Evolutionary conservation across 1,284 basidiomycete species (phyloP).

Genomic region (Leccinum griseonigrum): DNA sequence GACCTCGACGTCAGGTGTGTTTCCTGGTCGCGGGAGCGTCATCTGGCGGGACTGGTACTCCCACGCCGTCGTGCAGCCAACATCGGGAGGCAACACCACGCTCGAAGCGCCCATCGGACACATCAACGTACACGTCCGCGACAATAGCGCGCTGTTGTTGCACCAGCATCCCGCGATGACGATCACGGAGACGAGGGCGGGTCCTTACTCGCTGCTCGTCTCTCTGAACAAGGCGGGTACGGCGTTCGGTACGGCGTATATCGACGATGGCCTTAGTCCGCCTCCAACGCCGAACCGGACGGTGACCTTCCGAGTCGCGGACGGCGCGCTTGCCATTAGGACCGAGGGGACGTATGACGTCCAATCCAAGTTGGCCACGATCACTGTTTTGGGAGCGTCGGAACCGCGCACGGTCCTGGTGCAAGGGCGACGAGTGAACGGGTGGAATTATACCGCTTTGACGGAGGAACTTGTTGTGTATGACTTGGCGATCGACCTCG

Average conservation of each 20-base stretch:
- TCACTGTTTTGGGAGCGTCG: conserved; percentile 49
- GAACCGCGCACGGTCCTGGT: conserved; percentile 35
- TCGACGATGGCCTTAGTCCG: conserved; percentile 56
- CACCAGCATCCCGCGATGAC: conserved; percentile 50
- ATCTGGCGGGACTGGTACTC: conserved; percentile 79
- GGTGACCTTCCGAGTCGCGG: conserved; percentile 39
- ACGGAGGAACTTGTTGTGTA: conserved; percentile 35
- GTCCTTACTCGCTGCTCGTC: conserved; percentile 47
- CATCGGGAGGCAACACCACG: conserved; percentile 37
- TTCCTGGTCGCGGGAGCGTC: conserved; percentile 59
- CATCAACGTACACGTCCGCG: conserved; percentile 67
- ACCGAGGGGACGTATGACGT: conserved; percentile 43
- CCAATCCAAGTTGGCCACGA: conserved; percentile 39
- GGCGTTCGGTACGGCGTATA: conserved; percentile 47
- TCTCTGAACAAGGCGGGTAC: conserved; percentile 40
- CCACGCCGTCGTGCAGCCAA: conserved; percentile 46
- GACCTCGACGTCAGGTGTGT: conserved; percentile 41
- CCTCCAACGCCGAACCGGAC: conserved; percentile 49
- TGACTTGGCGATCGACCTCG: conserved; percentile 35
- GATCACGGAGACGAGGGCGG: conserved; percentile 45
- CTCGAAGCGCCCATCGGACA: conserved; percentile 56
- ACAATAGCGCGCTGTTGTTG: conserved; percentile 45
- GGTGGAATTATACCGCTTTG: conserved; percentile 33
- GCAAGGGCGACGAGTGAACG: conserved; percentile 28
- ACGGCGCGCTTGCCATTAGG: conserved; percentile 35